A percentile compares a stretch with the other conserved stretches of the same genome.
phyloP scores from a whole-genome alignment of 2,329 filamentous ascomycete species.

The Aspergillus pseudoglaucus region DNA sequence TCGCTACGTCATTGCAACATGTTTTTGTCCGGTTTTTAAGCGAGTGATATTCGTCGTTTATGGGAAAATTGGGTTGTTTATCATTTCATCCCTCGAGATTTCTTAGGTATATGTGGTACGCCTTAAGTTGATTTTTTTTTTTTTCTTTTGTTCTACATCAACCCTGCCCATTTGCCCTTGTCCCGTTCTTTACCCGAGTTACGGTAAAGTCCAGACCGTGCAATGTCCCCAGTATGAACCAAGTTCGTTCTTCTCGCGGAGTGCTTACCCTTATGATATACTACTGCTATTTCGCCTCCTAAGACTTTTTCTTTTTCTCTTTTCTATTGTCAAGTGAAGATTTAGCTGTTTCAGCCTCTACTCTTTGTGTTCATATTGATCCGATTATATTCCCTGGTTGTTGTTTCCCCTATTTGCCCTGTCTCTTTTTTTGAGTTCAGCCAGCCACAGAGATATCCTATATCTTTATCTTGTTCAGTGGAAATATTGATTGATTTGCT shows the following conservation, averaged over 20 bases:
- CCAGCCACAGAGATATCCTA: neutral
- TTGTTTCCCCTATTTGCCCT: neutral
- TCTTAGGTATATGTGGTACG: neutral
- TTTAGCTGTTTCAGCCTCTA: no score
- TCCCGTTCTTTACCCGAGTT: neutral
- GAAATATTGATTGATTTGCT: neutral
- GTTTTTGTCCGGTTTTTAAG: slow-evolving; percentile 16
- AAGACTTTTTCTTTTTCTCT: no score
- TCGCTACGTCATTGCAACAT: neutral
- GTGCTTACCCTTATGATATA: no score
- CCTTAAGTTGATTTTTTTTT: neutral
- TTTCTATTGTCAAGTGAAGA: no score
- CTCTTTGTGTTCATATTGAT: no score
- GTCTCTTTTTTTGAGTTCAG: neutral
- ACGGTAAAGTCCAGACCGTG: no score
- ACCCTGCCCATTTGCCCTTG: neutral
- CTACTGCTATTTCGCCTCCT: no score
- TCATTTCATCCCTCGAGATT: neutral
- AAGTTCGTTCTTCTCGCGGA: no score
- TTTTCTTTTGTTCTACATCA: neutral
- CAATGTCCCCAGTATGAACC: no score
- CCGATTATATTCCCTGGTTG: neutral
- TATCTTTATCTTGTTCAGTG: slow-evolving; percentile 1
- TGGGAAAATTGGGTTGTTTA: slow-evolving; percentile 14
- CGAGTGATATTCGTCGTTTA: slow-evolving; percentile 15